phyloP scores from a whole-genome alignment of 2,329 filamentous ascomycete genomes.

The Penicillium polonicum region DNA sequence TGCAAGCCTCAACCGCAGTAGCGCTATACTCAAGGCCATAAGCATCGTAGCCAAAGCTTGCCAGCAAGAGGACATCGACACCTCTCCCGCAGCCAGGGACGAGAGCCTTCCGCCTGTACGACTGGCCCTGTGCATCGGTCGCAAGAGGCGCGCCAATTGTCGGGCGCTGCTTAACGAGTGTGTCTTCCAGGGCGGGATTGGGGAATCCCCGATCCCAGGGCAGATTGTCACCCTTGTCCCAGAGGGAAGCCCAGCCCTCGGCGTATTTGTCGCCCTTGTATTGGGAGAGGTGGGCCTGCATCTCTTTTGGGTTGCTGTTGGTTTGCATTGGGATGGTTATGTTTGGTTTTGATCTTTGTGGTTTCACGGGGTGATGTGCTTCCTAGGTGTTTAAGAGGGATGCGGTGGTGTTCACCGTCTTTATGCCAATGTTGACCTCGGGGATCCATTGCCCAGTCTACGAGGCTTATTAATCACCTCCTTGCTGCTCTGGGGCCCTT shows the following conservation, averaged over 20 bases:
- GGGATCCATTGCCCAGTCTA: background rate
- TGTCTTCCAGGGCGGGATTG: constrained; percentile 60
- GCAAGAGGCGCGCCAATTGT: constrained; percentile 40
- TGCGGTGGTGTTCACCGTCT: constrained; percentile 12
- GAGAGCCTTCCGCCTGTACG: constrained; percentile 57
- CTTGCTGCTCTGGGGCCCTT: constrained; percentile 12
- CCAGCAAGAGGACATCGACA: constrained; percentile 75
- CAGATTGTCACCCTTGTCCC: constrained; percentile 52
- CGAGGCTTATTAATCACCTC: constrained; percentile 25
- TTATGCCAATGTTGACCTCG: constrained; percentile 3
- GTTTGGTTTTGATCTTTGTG: background rate
- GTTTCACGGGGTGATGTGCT: background rate
- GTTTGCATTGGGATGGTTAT: constrained; percentile 15
- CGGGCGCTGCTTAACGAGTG: constrained; percentile 42
- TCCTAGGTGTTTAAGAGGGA: background rate
- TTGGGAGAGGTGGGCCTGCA: constrained; percentile 45
- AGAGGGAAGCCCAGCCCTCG: constrained; percentile 56
- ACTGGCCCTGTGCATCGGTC: constrained; percentile 20
- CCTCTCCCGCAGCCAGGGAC: constrained; percentile 81
- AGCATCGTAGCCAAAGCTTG: constrained; percentile 72
- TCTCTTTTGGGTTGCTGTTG: constrained; percentile 19
- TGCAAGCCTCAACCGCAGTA: constrained; percentile 45
- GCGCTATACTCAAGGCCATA: constrained; percentile 69
- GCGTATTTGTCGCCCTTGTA: constrained; percentile 43
- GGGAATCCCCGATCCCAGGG: constrained; percentile 61